Conservation (phyloP, 1,284 basidiomycete species). For the Cryptococcus sp. region DNA sequence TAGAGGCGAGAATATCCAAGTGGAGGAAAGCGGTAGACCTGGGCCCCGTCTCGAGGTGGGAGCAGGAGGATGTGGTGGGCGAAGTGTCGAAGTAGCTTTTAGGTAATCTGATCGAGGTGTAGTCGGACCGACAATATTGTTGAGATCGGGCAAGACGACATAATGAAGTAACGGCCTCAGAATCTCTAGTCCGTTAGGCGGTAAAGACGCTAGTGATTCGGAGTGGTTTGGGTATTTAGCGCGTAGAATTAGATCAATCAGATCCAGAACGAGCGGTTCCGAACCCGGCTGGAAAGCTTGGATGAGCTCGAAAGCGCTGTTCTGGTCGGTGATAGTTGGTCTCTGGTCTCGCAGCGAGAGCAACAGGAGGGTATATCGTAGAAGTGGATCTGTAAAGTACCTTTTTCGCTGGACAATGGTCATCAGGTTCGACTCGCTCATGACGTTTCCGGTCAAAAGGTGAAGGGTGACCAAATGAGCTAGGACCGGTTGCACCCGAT, state of each 20-base stretch:
- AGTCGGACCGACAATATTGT: slow-evolving; percentile 37
- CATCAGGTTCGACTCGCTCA: too few relatives aligned
- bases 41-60: slow-evolving; percentile 10
- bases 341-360: neutral
- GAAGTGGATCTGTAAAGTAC: neutral
- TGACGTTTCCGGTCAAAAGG: neutral
- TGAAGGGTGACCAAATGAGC: neutral
- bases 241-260: slow-evolving; percentile 41
- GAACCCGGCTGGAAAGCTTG: slow-evolving; percentile 35
- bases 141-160: slow-evolving; percentile 40
- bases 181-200: slow-evolving; percentile 35
- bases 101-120: slow-evolving; percentile 43
- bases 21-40: slow-evolving; percentile 63
- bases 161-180: slow-evolving; percentile 49
- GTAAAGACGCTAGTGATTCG: slow-evolving; percentile 1
- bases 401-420: neutral
- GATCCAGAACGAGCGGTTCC: slow-evolving; percentile 43
- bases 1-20: slow-evolving; percentile 71
- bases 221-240: slow-evolving; percentile 13
- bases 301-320: slow-evolving; percentile 19
- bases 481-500: neutral
- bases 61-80: slow-evolving; percentile 23
- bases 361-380: neutral
- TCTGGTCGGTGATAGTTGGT: neutral
- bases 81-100: slow-evolving; percentile 46